phyloP scores from a whole-genome alignment of 2,329 filamentous ascomycete species.

The Metarhizium robertsii region DNA sequence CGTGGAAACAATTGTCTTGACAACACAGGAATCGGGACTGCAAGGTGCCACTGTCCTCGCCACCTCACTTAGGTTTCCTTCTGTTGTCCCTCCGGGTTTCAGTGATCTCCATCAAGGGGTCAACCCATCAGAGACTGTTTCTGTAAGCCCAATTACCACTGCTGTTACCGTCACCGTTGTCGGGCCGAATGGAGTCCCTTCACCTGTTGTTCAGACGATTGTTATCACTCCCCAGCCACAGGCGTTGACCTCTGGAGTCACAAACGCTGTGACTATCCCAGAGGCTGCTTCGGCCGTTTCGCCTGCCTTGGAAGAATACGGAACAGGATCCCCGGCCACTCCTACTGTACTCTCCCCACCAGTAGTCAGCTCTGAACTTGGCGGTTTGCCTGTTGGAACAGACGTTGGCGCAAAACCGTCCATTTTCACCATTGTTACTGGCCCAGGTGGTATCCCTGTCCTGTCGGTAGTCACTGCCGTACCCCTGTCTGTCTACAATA shows the following conservation, averaged over 20 bases:
- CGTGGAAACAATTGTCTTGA: constrained; percentile 16
- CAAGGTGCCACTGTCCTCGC: constrained; percentile 7
- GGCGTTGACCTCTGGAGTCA: constrained; percentile 8
- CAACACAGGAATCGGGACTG: constrained; percentile 5
- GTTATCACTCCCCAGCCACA: constrained; percentile 15
- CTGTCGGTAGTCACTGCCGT: constrained; percentile 11
- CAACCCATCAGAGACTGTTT: constrained; percentile 7
- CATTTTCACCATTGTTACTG: constrained; percentile 15
- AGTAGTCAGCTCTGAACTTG: constrained; percentile 13
- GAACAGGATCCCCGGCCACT: constrained; percentile 2
- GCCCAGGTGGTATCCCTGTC: constrained; percentile 12
- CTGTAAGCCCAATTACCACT: constrained; percentile 13
- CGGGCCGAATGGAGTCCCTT: constrained; percentile 21
- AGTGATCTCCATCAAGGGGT: constrained; percentile 13
- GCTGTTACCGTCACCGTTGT: constrained; percentile 21
- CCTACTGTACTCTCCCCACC: constrained; percentile 7
- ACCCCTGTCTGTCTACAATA: constrained; percentile 11
- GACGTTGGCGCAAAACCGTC: constrained; percentile 14
- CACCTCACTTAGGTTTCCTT: constrained; percentile 11
- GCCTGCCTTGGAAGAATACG: constrained; percentile 20
- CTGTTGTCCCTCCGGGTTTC: constrained; percentile 9
- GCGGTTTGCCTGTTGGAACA: constrained; percentile 11
- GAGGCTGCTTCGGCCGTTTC: constrained; percentile 6
- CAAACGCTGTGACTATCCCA: constrained; percentile 9
- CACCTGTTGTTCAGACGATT: constrained; percentile 22